phyloP scores from a whole-genome alignment of 2,329 filamentous ascomycete species.

The Fusarium temperatum region DNA sequence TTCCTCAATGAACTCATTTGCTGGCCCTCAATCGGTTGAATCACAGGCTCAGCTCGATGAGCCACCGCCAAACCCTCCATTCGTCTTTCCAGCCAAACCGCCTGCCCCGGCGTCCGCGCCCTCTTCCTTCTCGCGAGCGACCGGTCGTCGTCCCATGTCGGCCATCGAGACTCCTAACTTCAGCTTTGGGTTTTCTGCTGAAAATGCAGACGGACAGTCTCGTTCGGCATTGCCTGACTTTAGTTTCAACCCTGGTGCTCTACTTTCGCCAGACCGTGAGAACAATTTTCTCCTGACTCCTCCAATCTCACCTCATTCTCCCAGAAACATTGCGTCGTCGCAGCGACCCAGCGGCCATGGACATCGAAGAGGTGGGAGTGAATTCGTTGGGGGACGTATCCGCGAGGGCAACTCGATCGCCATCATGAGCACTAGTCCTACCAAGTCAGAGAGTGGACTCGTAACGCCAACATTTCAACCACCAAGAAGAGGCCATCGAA shows the following conservation, averaged over 20 bases:
- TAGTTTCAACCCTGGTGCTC: conserved; percentile 64
- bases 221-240: conserved; percentile 61
- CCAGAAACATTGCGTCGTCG: conserved; percentile 62
- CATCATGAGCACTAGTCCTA: conserved; percentile 74
- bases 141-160: conserved; percentile 62
- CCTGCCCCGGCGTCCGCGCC: conserved; percentile 57
- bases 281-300: conserved; percentile 58
- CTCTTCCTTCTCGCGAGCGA: conserved; percentile 58
- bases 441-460: conserved; percentile 68
- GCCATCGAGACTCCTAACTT: conserved; percentile 57
- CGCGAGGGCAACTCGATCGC: conserved; percentile 66
- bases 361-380: conserved; percentile 83
- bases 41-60: conserved; percentile 18
- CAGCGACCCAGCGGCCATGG: conserved; percentile 71
- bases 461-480: conserved; percentile 64
- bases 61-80: conserved; percentile 69
- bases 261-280: conserved; percentile 53
- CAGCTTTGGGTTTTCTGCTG: conserved; percentile 43
- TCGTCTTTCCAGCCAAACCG: conserved; percentile 67
- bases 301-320: conserved; percentile 63
- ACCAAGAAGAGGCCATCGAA: conserved; percentile 74
- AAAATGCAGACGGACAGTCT: conserved; percentile 40
- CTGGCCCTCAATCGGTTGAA: conserved; percentile 26
- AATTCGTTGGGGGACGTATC: conserved; percentile 82
- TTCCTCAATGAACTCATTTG: conserved; percentile 30